Conservation (phyloP, 2,329 filamentous ascomycete genomes). For the Colletotrichum incanum region DNA sequence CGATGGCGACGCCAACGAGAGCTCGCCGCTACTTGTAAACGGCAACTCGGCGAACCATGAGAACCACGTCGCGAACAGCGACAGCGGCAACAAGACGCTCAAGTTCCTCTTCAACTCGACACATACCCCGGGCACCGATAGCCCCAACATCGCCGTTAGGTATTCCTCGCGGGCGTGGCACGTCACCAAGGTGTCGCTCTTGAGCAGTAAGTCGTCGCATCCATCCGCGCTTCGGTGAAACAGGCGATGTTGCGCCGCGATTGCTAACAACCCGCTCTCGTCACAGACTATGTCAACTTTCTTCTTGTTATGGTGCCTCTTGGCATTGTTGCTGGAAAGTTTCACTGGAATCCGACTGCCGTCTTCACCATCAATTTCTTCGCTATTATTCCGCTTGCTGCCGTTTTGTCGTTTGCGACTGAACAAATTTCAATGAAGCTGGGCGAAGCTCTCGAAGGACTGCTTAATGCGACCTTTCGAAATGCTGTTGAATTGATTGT, state of each 20-base stretch:
- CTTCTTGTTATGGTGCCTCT: constrained; percentile 82
- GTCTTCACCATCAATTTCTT: too few species aligned
- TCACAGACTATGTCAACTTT: constrained; percentile 75
- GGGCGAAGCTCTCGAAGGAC: too few species aligned
- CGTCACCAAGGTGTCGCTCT: constrained; percentile 69
- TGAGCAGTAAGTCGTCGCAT: constrained; percentile 67
- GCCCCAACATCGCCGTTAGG: constrained; percentile 61
- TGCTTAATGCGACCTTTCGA: too few species aligned
- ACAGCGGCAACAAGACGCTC: constrained; percentile 48
- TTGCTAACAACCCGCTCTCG: constrained; percentile 28
- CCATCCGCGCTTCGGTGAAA: not conserved
- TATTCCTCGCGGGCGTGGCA: constrained; percentile 68
- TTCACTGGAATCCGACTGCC: constrained; percentile 70
- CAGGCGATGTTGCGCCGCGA: not conserved
- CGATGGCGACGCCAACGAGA: constrained; percentile 52
- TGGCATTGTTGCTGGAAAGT: constrained; percentile 77
- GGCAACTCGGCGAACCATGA: constrained; percentile 47
- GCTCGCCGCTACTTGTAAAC: constrained; percentile 59
- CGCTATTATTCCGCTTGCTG: too few species aligned
- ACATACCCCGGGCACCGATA: constrained; percentile 68
- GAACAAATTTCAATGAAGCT: too few species aligned
- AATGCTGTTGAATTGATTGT: too few species aligned
- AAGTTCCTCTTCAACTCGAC: constrained; percentile 66
- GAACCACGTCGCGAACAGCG: constrained; percentile 40
- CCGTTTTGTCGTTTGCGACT: too few species aligned